These are phyloP conservation scores for Pseudozyma flocculosa DNA, from an alignment of 1,284 basidiomycete genomes.

Conservation along the genomic window DNA sequence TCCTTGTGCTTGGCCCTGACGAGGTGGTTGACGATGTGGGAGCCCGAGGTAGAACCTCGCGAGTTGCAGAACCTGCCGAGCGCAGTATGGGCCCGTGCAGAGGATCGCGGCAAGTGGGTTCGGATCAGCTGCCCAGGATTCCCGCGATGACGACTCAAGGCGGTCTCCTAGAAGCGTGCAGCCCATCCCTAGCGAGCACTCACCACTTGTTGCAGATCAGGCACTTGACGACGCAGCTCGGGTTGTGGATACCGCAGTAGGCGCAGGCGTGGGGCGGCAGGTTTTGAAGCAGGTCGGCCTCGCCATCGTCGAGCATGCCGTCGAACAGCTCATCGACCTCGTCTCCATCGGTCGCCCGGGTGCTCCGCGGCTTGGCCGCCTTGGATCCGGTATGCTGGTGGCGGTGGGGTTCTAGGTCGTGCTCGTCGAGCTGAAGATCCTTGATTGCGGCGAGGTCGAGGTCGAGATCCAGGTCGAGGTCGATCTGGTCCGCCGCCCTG, in stretches of 20 bases:
- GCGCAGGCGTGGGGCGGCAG: slow-evolving; percentile 39
- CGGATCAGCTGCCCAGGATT: too few species aligned
- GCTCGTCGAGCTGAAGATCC: slow-evolving; percentile 36
- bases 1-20: slow-evolving; percentile 99
- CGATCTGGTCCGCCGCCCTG: slow-evolving; percentile 1
- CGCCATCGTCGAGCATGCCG: slow-evolving; percentile 14
- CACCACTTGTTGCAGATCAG: slow-evolving; percentile 83
- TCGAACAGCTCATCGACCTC: slow-evolving; percentile 5
- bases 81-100: too few species aligned
- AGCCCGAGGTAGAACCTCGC: slow-evolving; percentile 91
- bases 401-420: slow-evolving; percentile 25
- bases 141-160: too few species aligned
- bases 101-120: too few species aligned
- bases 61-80: slow-evolving; percentile 98
- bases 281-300: slow-evolving; percentile 14
- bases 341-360: not conserved
- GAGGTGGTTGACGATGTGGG: slow-evolving; percentile 96
- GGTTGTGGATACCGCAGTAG: slow-evolving; percentile 98
- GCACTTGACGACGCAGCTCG: slow-evolving; percentile 95
- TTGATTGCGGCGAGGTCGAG: slow-evolving; percentile 36
- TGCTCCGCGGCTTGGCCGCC: too few species aligned
- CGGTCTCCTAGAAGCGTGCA: too few species aligned
- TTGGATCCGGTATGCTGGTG: too few species aligned
- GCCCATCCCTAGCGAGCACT: too few species aligned
- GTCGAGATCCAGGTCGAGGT: slow-evolving; percentile 44